Base-by-base conservation (phyloP, 2,329 filamentous ascomycete species). In the Aspergillus pseudotamarii region DNA sequence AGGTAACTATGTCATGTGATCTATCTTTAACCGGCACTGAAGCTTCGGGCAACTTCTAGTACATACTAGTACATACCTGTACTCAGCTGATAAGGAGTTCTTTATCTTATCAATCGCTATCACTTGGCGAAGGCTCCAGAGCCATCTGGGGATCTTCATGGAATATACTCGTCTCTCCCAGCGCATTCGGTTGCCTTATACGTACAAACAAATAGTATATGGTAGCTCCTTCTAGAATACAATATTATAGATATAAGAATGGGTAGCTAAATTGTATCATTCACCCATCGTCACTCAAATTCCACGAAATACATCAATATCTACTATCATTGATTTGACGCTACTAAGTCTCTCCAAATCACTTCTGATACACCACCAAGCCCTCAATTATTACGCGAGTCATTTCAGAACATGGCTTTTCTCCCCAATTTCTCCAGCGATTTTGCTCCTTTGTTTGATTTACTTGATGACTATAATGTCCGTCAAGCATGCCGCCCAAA, bases 381-480 rank as follows among this genome's bases (percentile, higher is more conserved):
- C 14, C 36, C n/a, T 36, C 34, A 57, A 14, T 16, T 16, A 23
- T 32, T 11, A 38, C 30, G 23, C 28, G 2, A 34, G 21, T 32
- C 28, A 19, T 21, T n/a, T 12, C 8, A 32, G 53, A 19, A 54
- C 16, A 81, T 82, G 79, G 71, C 77, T 58, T 77, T 80, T 72
- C 74, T 79, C 59, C 70, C 78, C 51, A 73, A 73, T 64, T 70
- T 77, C 60, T 66, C 71, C 14, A 64, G 70, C 58, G 76, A 80
- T 60, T 74, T 81, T 63, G 64, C 72, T 51, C 78, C 80, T 14
- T 72, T 82, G 61, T 79, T 82, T 71, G 77, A 73, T 51, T 72
- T 82, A 28, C 71, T 82, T 57, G 78, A 81, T 54, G 76, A 79
- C 70, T 79, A 79, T 60, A 73, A 79, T 66, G 60, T 68, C 70